These are phyloP conservation scores for Leccinum colubrinum DNA, from an alignment of 1,284 basidiomycete species.

Conservation along the genomic window DNA sequence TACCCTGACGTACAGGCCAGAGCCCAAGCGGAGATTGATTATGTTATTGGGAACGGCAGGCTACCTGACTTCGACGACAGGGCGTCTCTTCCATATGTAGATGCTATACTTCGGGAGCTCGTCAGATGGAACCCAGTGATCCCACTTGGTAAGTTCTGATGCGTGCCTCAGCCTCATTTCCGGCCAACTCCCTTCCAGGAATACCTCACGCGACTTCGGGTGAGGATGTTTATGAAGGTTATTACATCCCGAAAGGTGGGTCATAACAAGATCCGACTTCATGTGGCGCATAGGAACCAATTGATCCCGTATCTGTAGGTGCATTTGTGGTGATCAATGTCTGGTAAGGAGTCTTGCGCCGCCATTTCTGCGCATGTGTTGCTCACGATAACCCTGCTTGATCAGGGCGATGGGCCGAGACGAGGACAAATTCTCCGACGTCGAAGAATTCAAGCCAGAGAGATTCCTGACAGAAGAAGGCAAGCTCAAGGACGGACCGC, in stretches of 20 bases:
- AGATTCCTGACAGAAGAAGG: conserved; percentile 20
- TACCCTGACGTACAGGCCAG: conserved; percentile 36
- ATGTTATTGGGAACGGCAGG: conserved; percentile 29
- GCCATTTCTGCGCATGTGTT: neutral
- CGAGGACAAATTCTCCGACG: conserved; percentile 14
- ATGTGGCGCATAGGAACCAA: conserved; percentile 8
- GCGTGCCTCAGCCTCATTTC: conserved; percentile 1
- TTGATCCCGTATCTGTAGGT: conserved; percentile 13
- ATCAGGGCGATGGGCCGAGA: conserved; percentile 34
- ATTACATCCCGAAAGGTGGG: conserved; percentile 28
- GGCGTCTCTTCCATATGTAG: conserved; percentile 33
- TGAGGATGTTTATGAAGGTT: conserved; percentile 32
- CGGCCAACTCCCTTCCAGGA: conserved; percentile 15
- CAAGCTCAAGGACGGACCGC: conserved; percentile 21
- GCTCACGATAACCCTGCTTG: neutral
- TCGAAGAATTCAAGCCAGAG: conserved; percentile 25
- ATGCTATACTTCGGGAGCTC: conserved; percentile 37
- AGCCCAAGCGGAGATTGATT: conserved; percentile 35
- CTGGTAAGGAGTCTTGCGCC: conserved; percentile 13
- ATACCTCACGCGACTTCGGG: conserved; percentile 26
- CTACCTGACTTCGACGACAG: conserved; percentile 36
- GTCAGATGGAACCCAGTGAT: conserved; percentile 36
- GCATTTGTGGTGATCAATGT: conserved; percentile 29
- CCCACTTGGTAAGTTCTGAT: conserved; percentile 28
- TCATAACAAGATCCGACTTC: neutral